Evolutionary conservation across 148 eudicot genomes (phyloP).

Genomic region (Bassia scoparia): DNA sequence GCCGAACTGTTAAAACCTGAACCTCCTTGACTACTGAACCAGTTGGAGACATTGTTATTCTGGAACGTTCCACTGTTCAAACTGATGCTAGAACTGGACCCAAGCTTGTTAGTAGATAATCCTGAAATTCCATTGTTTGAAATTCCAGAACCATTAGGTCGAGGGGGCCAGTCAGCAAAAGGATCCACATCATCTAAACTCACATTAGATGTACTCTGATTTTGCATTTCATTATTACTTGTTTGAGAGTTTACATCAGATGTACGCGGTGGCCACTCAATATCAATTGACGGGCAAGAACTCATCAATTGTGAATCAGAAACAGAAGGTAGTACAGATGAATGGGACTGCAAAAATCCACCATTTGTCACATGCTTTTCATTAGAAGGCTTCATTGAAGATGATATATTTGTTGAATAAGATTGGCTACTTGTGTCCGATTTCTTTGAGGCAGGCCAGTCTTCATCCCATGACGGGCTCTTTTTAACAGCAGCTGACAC

Average conservation of each 20-base stretch:
- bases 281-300: constrained; percentile 64
- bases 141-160: constrained; percentile 39
- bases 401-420: constrained; percentile 28
- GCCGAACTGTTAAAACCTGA: constrained; percentile 31
- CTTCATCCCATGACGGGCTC: constrained; percentile 83
- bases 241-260: constrained; percentile 35
- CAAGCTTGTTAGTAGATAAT: constrained; percentile 36
- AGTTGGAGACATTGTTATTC: constrained; percentile 31
- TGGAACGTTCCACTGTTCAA: constrained; percentile 33
- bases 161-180: constrained; percentile 94
- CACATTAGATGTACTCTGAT: constrained; percentile 36
- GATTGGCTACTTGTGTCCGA: constrained; percentile 32
- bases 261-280: constrained; percentile 91
- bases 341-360: constrained; percentile 21
- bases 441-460: constrained; percentile 55
- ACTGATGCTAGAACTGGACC: constrained; percentile 23
- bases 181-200: constrained; percentile 73
- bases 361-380: constrained; percentile 33
- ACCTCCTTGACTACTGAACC: constrained; percentile 56
- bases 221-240: constrained; percentile 31
- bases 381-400: constrained; percentile 35
- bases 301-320: constrained; percentile 43
- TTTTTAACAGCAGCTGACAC: constrained; percentile 48
- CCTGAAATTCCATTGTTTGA: constrained; percentile 33
- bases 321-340: constrained; percentile 31